Conservation (phyloP, 2,329 filamentous ascomycete genomes). For the Phaeomoniella chlamydospora region DNA sequence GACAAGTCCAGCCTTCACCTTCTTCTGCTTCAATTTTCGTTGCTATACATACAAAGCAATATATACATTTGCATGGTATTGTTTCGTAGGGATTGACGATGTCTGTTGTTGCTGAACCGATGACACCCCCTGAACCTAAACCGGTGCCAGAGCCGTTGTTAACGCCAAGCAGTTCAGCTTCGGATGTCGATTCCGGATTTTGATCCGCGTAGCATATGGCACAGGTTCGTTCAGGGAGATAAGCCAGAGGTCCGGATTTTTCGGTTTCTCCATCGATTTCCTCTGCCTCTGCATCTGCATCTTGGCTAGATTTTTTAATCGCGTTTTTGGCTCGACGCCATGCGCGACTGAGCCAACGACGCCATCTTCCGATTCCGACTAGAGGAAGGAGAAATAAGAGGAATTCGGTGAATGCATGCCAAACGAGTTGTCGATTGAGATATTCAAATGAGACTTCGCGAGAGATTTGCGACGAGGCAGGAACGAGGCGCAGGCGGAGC, state of each 20-base stretch:
- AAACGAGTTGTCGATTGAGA: slow-evolving; percentile 90
- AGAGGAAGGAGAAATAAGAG: slow-evolving; percentile 92
- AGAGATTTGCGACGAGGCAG: slow-evolving; percentile 70
- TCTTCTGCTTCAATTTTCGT: slow-evolving; percentile 82
- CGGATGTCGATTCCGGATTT: slow-evolving; percentile 55
- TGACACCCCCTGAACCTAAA: slow-evolving; percentile 61
- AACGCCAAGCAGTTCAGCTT: slow-evolving; percentile 61
- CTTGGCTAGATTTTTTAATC: slow-evolving; percentile 32
- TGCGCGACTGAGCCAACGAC: slow-evolving; percentile 72
- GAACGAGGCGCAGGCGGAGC: slow-evolving; percentile 69
- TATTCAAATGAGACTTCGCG: slow-evolving; percentile 96
- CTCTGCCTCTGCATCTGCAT: slow-evolving; percentile 22
- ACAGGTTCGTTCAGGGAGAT: slow-evolving; percentile 85
- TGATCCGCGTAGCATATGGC: slow-evolving; percentile 95
- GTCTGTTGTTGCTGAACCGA: slow-evolving; percentile 81
- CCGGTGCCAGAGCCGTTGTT: slow-evolving; percentile 50
- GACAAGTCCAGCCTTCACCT: slow-evolving; percentile 83
- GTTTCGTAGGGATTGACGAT: slow-evolving; percentile 94
- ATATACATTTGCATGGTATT: slow-evolving; percentile 76
- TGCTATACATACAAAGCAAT: slow-evolving; percentile 93
- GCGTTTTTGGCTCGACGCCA: slow-evolving; percentile 68
- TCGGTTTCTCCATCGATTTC: slow-evolving; percentile 34
- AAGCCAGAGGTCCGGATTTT: slow-evolving; percentile 60
- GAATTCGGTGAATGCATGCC: slow-evolving; percentile 99
- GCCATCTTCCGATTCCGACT: slow-evolving; percentile 89